Conservation (phyloP, 352 stramenopile species). For the Phytopythium sindhum region DNA sequence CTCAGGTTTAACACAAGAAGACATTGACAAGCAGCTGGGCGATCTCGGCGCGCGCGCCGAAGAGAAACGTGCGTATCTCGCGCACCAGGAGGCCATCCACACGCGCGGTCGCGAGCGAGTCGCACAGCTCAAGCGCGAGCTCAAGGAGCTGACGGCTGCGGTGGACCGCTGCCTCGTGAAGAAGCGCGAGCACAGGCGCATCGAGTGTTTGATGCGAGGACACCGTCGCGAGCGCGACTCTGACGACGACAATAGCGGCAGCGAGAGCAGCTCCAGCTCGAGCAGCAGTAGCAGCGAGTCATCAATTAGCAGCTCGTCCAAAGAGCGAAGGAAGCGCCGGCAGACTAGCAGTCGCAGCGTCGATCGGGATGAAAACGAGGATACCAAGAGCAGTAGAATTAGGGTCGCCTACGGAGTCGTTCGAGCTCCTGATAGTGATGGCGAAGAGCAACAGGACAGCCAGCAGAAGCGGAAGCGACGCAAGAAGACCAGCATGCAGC, state of each 20-base stretch:
- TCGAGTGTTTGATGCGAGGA: constrained; percentile 29
- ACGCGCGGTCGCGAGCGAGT: constrained; percentile 22
- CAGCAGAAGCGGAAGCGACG: constrained; percentile 10
- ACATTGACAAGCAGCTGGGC: background rate
- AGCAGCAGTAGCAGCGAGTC: constrained; percentile 5
- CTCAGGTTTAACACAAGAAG: background rate
- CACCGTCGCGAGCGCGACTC: constrained; percentile 9
- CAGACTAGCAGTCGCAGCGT: background rate
- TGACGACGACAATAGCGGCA: constrained; percentile 11
- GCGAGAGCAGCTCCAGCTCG: constrained; percentile 9
- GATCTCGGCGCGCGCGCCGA: constrained; percentile 20
- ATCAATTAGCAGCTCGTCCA: background rate
- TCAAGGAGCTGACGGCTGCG: constrained; percentile 30
- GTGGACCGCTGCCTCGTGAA: constrained; percentile 37
- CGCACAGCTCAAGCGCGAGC: constrained; percentile 28
- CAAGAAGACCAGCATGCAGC: constrained; percentile 21
- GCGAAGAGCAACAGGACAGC: background rate
- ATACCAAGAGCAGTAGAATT: background rate
- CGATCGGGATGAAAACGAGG: background rate
- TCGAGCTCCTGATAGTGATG: background rate
- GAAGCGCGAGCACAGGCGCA: constrained; percentile 26
- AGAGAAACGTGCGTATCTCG: constrained; percentile 32
- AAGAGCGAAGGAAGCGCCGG: background rate
- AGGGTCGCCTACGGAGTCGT: background rate
- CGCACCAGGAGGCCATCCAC: constrained; percentile 32